A percentile compares a stretch with the other conserved stretches of the same genome.
These are phyloP conservation scores for Trypethelium eluteriae DNA, from an alignment of 495 filamentous ascomycete genomes.

Conservation along the genomic window DNA sequence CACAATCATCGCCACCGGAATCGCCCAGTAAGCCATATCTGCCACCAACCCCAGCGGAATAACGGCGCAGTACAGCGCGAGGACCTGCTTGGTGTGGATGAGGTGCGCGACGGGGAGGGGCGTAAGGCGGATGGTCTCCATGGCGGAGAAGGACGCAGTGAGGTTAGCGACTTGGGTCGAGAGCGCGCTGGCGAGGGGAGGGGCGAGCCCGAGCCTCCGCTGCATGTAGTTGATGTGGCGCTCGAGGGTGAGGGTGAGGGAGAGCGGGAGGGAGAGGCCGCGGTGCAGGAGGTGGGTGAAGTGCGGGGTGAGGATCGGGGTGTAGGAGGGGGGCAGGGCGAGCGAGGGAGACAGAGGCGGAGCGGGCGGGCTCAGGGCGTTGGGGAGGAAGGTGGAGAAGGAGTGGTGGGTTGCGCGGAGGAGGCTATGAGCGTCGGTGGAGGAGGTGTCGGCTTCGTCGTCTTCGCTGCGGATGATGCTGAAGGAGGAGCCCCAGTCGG, in stretches of 20 bases:
- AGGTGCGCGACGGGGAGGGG: conserved; percentile 70
- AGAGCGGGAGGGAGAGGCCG: conserved; percentile 57
- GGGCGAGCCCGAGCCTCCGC: conserved; percentile 52
- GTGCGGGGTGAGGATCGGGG: conserved; percentile 2
- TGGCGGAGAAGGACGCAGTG: conserved; percentile 57
- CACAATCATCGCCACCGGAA: conserved; percentile 58
- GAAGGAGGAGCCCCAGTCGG: conserved; percentile 57
- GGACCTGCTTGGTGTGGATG: conserved; percentile 69
- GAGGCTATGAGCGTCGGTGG: conserved; percentile 39
- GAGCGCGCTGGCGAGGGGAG: conserved; percentile 56
- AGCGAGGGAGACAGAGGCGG: not conserved
- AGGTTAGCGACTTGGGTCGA: conserved; percentile 55
- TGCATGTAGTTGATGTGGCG: conserved; percentile 57
- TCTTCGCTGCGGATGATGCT: not conserved
- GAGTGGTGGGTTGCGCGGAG: conserved; percentile 3
- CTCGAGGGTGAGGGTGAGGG: conserved; percentile 62
- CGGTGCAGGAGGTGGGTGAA: conserved; percentile 26
- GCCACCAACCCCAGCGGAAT: conserved; percentile 67
- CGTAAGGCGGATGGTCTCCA: conserved; percentile 68
- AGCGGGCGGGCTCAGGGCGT: not conserved
- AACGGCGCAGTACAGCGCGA: conserved; percentile 63
- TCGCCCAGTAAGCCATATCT: conserved; percentile 63
- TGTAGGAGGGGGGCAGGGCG: not conserved
- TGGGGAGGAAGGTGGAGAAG: conserved; percentile 9
- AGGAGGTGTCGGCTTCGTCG: conserved; percentile 17